These are phyloP conservation scores for Epicoccum nigrum DNA, from an alignment of 2,329 filamentous ascomycete species.

Conservation along the genomic window DNA sequence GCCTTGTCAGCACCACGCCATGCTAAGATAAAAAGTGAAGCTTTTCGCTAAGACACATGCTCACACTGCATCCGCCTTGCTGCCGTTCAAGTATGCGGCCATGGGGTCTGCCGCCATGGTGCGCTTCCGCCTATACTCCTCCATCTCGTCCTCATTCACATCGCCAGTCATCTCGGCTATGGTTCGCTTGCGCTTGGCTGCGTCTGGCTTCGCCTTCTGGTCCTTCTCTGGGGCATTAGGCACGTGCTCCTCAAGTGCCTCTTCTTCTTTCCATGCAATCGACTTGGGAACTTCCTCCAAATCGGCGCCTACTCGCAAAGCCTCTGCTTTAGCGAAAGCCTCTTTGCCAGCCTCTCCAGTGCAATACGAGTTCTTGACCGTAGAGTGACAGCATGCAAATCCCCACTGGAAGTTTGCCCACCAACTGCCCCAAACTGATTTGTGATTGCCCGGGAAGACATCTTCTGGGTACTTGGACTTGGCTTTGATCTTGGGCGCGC, in stretches of 20 bases:
- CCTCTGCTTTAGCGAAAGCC: slow-evolving; percentile 79
- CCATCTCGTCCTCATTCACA: slow-evolving; percentile 82
- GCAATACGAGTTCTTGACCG: slow-evolving; percentile 95
- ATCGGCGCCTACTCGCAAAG: slow-evolving; percentile 57
- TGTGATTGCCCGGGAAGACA: slow-evolving; percentile 87
- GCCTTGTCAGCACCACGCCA: slow-evolving; percentile 40
- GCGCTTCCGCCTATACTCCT: slow-evolving; percentile 79
- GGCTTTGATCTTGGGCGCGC: slow-evolving; percentile 74
- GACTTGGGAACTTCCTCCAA: slow-evolving; percentile 52
- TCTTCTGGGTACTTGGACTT: slow-evolving; percentile 95
- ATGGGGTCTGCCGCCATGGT: slow-evolving; percentile 82
- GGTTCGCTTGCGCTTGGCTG: slow-evolving; percentile 69
- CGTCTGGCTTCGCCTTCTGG: slow-evolving; percentile 50
- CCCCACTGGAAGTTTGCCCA: slow-evolving; percentile 97
- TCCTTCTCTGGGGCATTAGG: slow-evolving; percentile 52
- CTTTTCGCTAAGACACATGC: slow-evolving; percentile 19
- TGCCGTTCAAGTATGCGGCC: slow-evolving; percentile 74
- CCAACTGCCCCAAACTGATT: slow-evolving; percentile 94
- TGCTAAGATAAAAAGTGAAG: slow-evolving; percentile 34
- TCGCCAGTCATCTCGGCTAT: slow-evolving; percentile 79
- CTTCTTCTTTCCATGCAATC: slow-evolving; percentile 53
- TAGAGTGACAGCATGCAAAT: slow-evolving; percentile 92
- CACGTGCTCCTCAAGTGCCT: slow-evolving; percentile 48
- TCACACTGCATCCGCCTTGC: slow-evolving; percentile 69
- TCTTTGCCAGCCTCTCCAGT: slow-evolving; percentile 86